Evolutionary conservation across 2,329 filamentous ascomycete species (phyloP).

Genomic region (Sporothrix pseudoabietina): DNA sequence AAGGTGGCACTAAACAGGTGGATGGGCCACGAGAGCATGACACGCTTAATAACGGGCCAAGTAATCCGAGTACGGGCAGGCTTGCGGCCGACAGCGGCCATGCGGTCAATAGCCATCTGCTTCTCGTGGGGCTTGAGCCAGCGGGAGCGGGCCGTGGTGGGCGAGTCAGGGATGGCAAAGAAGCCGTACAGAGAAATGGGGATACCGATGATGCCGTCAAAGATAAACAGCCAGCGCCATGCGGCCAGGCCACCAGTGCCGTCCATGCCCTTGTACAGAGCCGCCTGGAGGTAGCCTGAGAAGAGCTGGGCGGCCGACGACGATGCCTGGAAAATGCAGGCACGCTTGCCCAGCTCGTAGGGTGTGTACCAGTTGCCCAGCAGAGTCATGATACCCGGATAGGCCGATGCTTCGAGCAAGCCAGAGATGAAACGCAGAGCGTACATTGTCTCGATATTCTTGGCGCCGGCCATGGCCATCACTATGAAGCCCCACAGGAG

Average conservation of each 20-base stretch:
- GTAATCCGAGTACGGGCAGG: neutral
- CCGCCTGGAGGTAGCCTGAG: slow-evolving; percentile 45
- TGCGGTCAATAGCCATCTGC: slow-evolving; percentile 26
- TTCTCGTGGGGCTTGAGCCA: slow-evolving; percentile 29
- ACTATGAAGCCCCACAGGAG: slow-evolving; percentile 46
- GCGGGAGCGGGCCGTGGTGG: slow-evolving; percentile 25
- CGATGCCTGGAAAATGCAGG: slow-evolving; percentile 46
- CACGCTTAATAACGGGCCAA: neutral
- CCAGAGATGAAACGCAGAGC: slow-evolving; percentile 52
- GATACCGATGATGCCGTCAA: slow-evolving; percentile 42
- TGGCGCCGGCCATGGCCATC: slow-evolving; percentile 39
- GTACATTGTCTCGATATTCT: slow-evolving; percentile 53
- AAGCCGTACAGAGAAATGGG: slow-evolving; percentile 37
- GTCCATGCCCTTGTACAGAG: slow-evolving; percentile 42
- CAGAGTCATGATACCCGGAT: slow-evolving; percentile 47
- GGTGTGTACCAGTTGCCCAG: slow-evolving; percentile 51
- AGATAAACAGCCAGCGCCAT: slow-evolving; percentile 48
- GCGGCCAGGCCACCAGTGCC: slow-evolving; percentile 42
- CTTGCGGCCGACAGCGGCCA: slow-evolving; percentile 25
- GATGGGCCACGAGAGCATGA: slow-evolving; percentile 31
- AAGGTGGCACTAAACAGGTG: slow-evolving; percentile 31
- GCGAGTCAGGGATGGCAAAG: slow-evolving; percentile 35
- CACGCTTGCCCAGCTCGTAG: slow-evolving; percentile 47
- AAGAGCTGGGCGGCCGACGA: slow-evolving; percentile 41
- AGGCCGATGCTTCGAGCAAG: slow-evolving; percentile 50